Evolutionary conservation across 805 yeast genomes (phyloP).

Genomic region (Myxozyma geophila): DNA sequence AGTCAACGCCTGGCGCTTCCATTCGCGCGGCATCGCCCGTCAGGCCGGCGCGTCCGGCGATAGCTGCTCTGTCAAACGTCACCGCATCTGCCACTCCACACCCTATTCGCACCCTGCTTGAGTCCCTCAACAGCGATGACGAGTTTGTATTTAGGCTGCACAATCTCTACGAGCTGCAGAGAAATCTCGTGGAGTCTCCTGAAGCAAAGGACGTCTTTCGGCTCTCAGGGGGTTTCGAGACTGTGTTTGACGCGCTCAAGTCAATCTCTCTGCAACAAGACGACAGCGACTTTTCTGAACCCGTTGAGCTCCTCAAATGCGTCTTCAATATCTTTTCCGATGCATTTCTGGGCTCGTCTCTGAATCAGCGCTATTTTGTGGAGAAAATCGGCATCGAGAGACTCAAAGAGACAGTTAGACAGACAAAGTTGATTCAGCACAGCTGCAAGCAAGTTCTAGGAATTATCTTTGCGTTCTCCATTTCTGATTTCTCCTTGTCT

Average conservation of each 20-base stretch:
- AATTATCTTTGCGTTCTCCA: conserved; percentile 31
- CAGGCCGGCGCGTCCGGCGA: conserved; percentile 27
- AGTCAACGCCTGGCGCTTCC: conserved; percentile 14
- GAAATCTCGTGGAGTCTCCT: conserved; percentile 35
- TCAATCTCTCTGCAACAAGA: conserved; percentile 18
- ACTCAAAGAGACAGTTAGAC: conserved; percentile 9
- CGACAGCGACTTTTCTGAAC: conserved; percentile 33
- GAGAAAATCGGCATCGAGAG: conserved; percentile 22
- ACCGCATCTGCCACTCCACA: conserved; percentile 32
- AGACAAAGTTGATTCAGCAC: conserved; percentile 18
- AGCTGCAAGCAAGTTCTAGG: conserved; percentile 33
- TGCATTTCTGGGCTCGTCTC: conserved; percentile 23
- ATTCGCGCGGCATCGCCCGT: conserved; percentile 27
- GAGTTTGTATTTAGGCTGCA: conserved; percentile 34
- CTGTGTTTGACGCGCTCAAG: conserved; percentile 27
- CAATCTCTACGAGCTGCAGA: conserved; percentile 36
- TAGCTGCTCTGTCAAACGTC: conserved; percentile 27
- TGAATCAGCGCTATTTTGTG: conserved; percentile 28
- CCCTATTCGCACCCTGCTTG: conserved; percentile 31
- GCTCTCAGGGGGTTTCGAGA: conserved; percentile 35
- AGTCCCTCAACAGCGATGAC: conserved; percentile 29
- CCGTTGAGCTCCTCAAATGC: conserved; percentile 37
- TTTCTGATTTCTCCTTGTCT: conserved; percentile 35
- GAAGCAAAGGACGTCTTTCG: conserved; percentile 38
- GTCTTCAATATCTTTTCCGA: conserved; percentile 35